Percentiles rank a stretch among this genome's conserved stretches.
Conservation (phyloP, 345 rosid genomes). For the Hibiscus mutabilis region DNA sequence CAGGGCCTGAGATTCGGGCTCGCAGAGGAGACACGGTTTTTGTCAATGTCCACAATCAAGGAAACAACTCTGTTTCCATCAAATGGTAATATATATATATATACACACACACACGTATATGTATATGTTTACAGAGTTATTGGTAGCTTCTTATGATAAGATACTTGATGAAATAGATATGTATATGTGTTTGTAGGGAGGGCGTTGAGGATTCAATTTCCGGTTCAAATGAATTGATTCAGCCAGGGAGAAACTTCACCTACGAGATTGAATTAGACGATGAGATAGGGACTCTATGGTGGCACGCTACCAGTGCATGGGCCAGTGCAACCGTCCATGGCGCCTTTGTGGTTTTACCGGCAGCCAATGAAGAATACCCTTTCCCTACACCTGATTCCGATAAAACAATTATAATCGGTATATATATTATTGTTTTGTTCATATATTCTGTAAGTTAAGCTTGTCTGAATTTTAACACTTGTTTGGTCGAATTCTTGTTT, state of each 20-base stretch:
- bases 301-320: slow-evolving; percentile 58
- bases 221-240: slow-evolving; percentile 45
- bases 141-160: neutral
- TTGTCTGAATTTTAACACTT: neutral
- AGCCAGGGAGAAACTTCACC: slow-evolving; percentile 30
- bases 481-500: neutral
- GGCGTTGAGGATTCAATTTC: slow-evolving; percentile 42
- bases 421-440: neutral
- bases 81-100: slow-evolving; percentile 27
- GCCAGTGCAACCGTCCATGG: slow-evolving; percentile 43
- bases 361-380: slow-evolving; percentile 3
- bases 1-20: slow-evolving; percentile 41
- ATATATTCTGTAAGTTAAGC: neutral
- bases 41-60: slow-evolving; percentile 45
- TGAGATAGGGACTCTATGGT: slow-evolving; percentile 47
- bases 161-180: neutral
- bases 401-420: slow-evolving; percentile 28
- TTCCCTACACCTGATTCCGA: slow-evolving; percentile 28
- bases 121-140: neutral
- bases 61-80: slow-evolving; percentile 34
- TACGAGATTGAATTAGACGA: slow-evolving; percentile 24
- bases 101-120: neutral
- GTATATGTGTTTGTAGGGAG: slow-evolving; percentile 20
- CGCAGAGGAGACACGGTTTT: slow-evolving; percentile 35
- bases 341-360: slow-evolving; percentile 29